phyloP scores from a whole-genome alignment of 345 rosid species.

The Euphorbia lathyris region DNA sequence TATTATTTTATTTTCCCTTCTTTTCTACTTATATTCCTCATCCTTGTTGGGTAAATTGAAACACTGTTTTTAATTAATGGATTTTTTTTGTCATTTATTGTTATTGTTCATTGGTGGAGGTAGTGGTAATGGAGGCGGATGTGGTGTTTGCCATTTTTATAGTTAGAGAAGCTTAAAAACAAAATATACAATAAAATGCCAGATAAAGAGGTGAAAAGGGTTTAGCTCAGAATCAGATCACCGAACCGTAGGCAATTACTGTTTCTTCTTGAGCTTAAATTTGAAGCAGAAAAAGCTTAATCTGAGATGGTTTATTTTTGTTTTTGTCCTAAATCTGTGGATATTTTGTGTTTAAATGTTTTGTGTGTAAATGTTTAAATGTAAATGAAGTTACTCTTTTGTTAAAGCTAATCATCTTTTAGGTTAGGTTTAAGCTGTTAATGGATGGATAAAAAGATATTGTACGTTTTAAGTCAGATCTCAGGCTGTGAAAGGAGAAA shows the following conservation, averaged over 20 bases:
- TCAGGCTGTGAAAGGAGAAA: conserved; percentile 7
- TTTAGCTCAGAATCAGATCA: conserved; percentile 33
- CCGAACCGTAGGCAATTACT: conserved; percentile 21
- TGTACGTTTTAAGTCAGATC: conserved; percentile 11
- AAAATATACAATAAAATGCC: not conserved
- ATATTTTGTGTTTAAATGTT: no score
- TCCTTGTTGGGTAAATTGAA: conserved; percentile 41
- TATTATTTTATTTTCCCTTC: conserved; percentile 7
- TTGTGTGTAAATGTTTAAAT: no score
- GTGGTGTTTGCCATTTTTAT: conserved; percentile 39
- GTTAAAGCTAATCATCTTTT: conserved; percentile 29
- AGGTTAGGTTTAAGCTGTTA: conserved; percentile 5
- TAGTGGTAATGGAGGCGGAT: conserved; percentile 11
- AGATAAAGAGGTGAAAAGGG: conserved; percentile 4
- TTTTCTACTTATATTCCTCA: not conserved
- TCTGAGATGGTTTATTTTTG: conserved; percentile 13
- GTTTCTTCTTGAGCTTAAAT: conserved; percentile 26
- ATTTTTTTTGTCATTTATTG: conserved; percentile 25
- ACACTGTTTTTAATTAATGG: conserved; percentile 32
- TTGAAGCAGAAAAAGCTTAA: conserved; percentile 23
- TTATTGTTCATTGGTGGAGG: conserved; percentile 17
- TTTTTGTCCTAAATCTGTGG: not conserved
- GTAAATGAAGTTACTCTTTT: not conserved
- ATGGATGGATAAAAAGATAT: not conserved
- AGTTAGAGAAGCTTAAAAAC: conserved; percentile 33